Evolutionary conservation across 768 basidiomycete genomes (phyloP), one percentile per base, ranked within the genome.

Genomic region (Pluteus cervinus): DNA sequence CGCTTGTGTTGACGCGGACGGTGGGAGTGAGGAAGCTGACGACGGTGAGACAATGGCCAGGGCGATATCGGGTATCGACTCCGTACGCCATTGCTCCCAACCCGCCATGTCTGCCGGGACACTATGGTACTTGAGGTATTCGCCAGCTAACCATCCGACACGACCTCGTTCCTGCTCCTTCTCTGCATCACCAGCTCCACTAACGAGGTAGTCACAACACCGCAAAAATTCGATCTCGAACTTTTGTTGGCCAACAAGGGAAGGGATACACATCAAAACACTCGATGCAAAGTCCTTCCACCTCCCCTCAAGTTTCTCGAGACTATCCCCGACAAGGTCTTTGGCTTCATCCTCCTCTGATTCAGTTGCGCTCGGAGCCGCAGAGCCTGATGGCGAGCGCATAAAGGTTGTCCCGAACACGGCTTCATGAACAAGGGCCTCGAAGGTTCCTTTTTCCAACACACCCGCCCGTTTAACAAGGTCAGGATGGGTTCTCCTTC

Each of bases 351-450:
- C 23, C 15, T 47, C 40, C n/a, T 29, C 42, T 22, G 39, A 43
- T n/a, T 53, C 51, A 5, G 37, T n/a, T 22, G 33, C 40, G 21
- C n/a, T n/a, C n/a, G n/a, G n/a, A n/a, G n/a, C n/a, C n/a, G n/a
- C n/a, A n/a, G n/a, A n/a, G n/a, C 34, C 23, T 26, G 40, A 24
- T 23, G 43, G 16, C 34, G 54, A 20, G n/a, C 31, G 32, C 24
- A 61, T 37, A 52, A 82, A 86, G 10, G 76, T 78, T 1, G 86
- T 88, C 9, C 73, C 81, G 53, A 91, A 91, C 9, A 87, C 79
- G 8, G 76, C 62, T 57, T 91, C 90, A 50, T 93, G 89, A 0
- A 82, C 61, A 5, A 92, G 68, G 1, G 90, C 86, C 54, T 90
- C 88, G 26, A 78, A 72, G 0, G 77, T 79, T 9, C 87, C 88